A percentile compares a stretch with the other conserved stretches of the same genome.
Evolutionary conservation across 2,329 filamentous ascomycete genomes (phyloP).

Genomic region (Fusarium abutilonis): DNA sequence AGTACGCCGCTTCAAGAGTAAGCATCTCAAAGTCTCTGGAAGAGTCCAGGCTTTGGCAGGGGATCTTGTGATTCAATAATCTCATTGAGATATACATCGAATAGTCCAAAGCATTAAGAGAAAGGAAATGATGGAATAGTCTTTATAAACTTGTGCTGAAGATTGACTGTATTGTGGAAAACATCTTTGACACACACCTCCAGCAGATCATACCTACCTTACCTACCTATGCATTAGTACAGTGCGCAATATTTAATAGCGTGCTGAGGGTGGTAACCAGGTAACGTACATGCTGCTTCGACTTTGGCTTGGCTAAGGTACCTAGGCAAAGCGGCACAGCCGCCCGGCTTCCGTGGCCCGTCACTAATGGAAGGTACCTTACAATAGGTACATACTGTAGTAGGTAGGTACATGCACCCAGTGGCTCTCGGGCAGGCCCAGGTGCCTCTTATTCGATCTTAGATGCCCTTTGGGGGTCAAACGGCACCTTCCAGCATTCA

Average conservation of each 20-base stretch:
- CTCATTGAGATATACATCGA: too few relatives aligned
- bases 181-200: too few relatives aligned
- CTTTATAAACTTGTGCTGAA: too few relatives aligned
- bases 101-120: too few relatives aligned
- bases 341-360: constrained; percentile 22
- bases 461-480: constrained; percentile 7
- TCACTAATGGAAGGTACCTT: constrained; percentile 5
- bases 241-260: constrained; percentile 13
- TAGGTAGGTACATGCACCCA: background rate
- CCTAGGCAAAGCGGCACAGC: constrained; percentile 30
- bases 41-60: too few relatives aligned
- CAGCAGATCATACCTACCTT: too few relatives aligned
- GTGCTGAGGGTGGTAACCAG: background rate
- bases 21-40: too few relatives aligned
- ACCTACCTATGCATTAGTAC: background rate
- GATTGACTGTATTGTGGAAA: too few relatives aligned
- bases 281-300: background rate
- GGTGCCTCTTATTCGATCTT: too few relatives aligned
- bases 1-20: background rate
- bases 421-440: too few relatives aligned
- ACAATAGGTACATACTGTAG: constrained; percentile 13
- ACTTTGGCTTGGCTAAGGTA: constrained; percentile 10
- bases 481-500: constrained; percentile 17
- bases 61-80: too few relatives aligned
- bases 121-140: too few relatives aligned